Percentiles rank a stretch among this genome's conserved stretches.
These are phyloP conservation scores for Taphrina betulina DNA, from an alignment of 1,139 yeast genomes.

Conservation along the genomic window DNA sequence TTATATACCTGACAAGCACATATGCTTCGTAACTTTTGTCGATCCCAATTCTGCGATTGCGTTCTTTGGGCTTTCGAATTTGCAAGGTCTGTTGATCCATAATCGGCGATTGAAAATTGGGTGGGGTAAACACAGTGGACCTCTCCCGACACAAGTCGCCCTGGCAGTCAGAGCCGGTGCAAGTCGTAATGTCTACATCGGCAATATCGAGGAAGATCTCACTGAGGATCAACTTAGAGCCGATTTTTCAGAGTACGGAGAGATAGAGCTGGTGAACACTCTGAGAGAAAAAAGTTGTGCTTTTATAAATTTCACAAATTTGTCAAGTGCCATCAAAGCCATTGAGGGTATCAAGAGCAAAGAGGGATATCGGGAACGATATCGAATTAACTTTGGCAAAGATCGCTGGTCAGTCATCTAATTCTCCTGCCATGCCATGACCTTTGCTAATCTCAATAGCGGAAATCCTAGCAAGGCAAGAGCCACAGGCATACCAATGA, in stretches of 20 bases:
- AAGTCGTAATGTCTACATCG: conserved; percentile 84
- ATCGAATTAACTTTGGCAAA: conserved; percentile 83
- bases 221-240: conserved; percentile 63
- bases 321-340: conserved; percentile 82
- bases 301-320: conserved; percentile 85
- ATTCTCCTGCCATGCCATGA: too few relatives aligned
- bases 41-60: conserved; percentile 93
- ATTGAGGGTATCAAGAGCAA: conserved; percentile 63
- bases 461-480: conserved; percentile 11
- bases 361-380: conserved; percentile 47
- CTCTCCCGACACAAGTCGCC: conserved; percentile 74
- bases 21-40: conserved; percentile 87
- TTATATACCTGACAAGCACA: conserved; percentile 74
- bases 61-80: conserved; percentile 81
- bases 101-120: conserved; percentile 81
- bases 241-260: conserved; percentile 81
- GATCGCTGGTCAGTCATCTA: too few relatives aligned
- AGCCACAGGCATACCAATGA: neutral
- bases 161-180: conserved; percentile 94
- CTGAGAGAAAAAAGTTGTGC: conserved; percentile 84
- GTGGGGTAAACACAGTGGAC: conserved; percentile 96
- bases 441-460: too few relatives aligned
- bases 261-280: conserved; percentile 89
- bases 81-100: conserved; percentile 78
- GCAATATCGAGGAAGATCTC: conserved; percentile 59